phyloP scores from a whole-genome alignment of 2,329 filamentous ascomycete species.

The Mycosphaerella sp. region DNA sequence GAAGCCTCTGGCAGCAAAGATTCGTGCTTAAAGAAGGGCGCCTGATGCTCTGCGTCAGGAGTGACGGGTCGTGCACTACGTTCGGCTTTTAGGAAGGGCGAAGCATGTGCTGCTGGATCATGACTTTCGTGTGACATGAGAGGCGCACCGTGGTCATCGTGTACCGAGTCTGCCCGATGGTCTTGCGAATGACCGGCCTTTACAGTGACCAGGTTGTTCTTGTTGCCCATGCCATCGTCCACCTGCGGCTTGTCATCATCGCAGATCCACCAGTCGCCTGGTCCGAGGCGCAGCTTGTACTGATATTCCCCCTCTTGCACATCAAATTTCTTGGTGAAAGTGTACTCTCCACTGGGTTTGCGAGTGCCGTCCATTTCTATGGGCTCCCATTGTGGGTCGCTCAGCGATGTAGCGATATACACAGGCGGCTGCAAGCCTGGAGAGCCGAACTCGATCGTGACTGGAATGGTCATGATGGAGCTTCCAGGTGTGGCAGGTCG shows the following conservation, averaged over 20 bases:
- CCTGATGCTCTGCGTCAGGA: slow-evolving; percentile 9
- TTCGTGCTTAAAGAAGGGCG: slow-evolving; percentile 35
- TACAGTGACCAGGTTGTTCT: slow-evolving; percentile 46
- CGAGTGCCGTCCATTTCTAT: slow-evolving; percentile 56
- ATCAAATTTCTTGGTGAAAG: slow-evolving; percentile 54
- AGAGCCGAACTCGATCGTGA: slow-evolving; percentile 57
- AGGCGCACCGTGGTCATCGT: slow-evolving; percentile 11
- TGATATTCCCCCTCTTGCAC: slow-evolving; percentile 57
- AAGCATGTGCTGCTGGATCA: slow-evolving; percentile 1
- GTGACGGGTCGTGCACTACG: not conserved
- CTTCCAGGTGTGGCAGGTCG: slow-evolving; percentile 16
- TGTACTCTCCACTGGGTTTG: slow-evolving; percentile 46
- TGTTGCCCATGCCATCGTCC: slow-evolving; percentile 48
- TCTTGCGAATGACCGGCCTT: slow-evolving; percentile 12
- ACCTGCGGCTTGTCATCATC: slow-evolving; percentile 56
- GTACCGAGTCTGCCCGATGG: slow-evolving; percentile 10
- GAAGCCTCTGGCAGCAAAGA: slow-evolving; percentile 11
- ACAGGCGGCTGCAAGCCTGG: slow-evolving; percentile 59
- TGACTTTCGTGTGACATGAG: slow-evolving; percentile 10
- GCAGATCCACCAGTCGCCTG: slow-evolving; percentile 63
- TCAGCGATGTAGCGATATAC: slow-evolving; percentile 64
- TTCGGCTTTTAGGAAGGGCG: slow-evolving; percentile 5
- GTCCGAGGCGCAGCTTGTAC: slow-evolving; percentile 68
- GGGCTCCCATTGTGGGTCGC: slow-evolving; percentile 59
- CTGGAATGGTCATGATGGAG: slow-evolving; percentile 34